Evolutionary conservation across 139 green algal genomes (phyloP), one percentile per base, ranked within the genome.

Genomic region (Medakamo hakoo): DNA sequence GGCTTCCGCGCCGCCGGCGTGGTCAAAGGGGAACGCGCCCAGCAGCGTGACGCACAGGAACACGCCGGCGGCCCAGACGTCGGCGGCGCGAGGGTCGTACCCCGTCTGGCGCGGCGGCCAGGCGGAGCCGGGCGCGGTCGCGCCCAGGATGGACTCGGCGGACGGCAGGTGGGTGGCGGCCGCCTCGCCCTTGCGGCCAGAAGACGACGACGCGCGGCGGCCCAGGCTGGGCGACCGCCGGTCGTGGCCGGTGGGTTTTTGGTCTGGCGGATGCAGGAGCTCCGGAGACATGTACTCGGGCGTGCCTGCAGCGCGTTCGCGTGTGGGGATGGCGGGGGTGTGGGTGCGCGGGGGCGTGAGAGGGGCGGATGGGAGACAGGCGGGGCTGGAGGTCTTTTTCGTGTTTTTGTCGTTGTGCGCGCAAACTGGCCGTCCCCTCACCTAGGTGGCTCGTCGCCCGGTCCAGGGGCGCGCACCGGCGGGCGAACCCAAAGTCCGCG

Each of bases 11-110:
- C 27, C 55, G 1, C 32, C 55, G 0, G 31, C 24, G 64, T 87
- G 79, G 73, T 94, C 87, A 71, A 88, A 94, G n/a, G 84, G 84
- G 71, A 93, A 94, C 56, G 80, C 80, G 24, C 87, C 87, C 14
- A 88, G 71, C 62, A 94, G 82, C 80, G 85, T 82, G n/a, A 81
- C 84, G 28, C 85, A 83, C 2, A 88, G 68, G 69, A 86, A 72
- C 49, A 92, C 77, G 30, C 84, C 84, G 27, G 57, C 66, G 2
- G 82, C 82, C 84, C 84, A 91, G 20, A 91, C 73, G 62, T 91
- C 83, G 4, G 80, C 78, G 18, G 66, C 69, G 28, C 69, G 31
- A 2, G 3, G n/a, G 3, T 29, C 27, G 27, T n/a, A 29, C 40
- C 19, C 49, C 32, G 40, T 30, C 4, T 40, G n/a, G 19, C 19